Conservation (phyloP, 208 protist genomes). For the Acanthamoeba sp. region DNA sequence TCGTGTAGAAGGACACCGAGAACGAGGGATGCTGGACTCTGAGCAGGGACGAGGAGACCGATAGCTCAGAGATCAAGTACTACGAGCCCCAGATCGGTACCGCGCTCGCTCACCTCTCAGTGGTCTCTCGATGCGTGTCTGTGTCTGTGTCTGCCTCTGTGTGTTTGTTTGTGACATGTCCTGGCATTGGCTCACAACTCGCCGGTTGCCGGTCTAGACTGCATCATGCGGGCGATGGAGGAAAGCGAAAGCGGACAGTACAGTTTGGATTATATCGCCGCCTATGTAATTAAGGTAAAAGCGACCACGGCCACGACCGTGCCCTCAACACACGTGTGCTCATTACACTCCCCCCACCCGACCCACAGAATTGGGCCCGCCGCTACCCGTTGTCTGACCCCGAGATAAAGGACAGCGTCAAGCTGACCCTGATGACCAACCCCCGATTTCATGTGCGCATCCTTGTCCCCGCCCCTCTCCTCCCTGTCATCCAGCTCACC, state of each 20-base stretch:
- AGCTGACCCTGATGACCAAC: slow-evolving; percentile 1
- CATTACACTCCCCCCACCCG: background rate
- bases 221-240: slow-evolving; percentile 52
- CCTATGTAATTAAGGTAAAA: slow-evolving; percentile 44
- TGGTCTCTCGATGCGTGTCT: too few relatives aligned
- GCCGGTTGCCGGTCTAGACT: background rate
- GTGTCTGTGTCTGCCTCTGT: too few relatives aligned
- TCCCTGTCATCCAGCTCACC: background rate
- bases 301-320: background rate
- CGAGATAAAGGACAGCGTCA: slow-evolving; percentile 49
- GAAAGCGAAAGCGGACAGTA: slow-evolving; percentile 3
- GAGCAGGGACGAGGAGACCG: background rate
- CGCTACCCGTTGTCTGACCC: slow-evolving; percentile 13
- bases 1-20: slow-evolving; percentile 1
- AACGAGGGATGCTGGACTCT: slow-evolving; percentile 55
- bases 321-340: background rate
- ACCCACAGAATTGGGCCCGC: slow-evolving; percentile 6
- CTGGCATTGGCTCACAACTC: slow-evolving; percentile 11
- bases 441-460: slow-evolving; percentile 10
- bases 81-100: slow-evolving; percentile 29
- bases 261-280: slow-evolving; percentile 43
- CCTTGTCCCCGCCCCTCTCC: background rate
- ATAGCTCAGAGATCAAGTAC: slow-evolving; percentile 33
- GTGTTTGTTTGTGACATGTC: background rate
- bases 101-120: background rate